Base-by-base conservation (phyloP, 305 asterid species). In the Andrographis paniculata region DNA sequence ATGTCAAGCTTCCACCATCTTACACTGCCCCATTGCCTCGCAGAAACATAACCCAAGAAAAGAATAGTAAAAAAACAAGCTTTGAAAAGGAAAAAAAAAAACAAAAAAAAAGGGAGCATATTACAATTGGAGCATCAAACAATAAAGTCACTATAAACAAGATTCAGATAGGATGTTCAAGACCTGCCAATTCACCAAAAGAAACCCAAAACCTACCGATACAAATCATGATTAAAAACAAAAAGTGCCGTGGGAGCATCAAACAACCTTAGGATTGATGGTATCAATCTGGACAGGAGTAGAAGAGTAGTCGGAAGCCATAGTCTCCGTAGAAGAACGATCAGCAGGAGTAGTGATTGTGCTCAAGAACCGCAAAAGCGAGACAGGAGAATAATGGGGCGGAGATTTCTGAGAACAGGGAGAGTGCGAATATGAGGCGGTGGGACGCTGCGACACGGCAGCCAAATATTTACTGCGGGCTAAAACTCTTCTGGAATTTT, bases 251-350 rank as follows among this genome's bases (percentile, higher is more conserved):
- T n/a, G 30, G 30, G 30, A 24, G 30, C 30, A 8, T 24, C 30
- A 24, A 24, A 24, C 12, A 37, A 37, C 76, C 71, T 64, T 69
- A 45, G 76, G 76, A 56, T 64, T 69, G 60, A 69, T 60, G 9
- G 62, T 47, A 20, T 59, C 71, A 19, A 52, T n/a, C 14, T 57
- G 60, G 16, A 69, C 24, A 12, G 71, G 47, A 31, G 59, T 30
- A 20, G 64, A 37, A 37, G 42, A 37, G 14, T 37, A 37, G 14
- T 37, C 42, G 14, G 42, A 46, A 44, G 70, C 70, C 72, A 67
- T 59, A 0, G 63, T 30, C 22, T 35, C 35, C n/a, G n/a, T n/a
- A n/a, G n/a, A n/a, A n/a, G n/a, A n/a, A n/a, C n/a, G n/a, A n/a
- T n/a, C n/a, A n/a, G n/a, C n/a, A 49, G 14, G 68, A 1, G 23